phyloP scores from a whole-genome alignment of 768 basidiomycete species.

The Suillus paluster region DNA sequence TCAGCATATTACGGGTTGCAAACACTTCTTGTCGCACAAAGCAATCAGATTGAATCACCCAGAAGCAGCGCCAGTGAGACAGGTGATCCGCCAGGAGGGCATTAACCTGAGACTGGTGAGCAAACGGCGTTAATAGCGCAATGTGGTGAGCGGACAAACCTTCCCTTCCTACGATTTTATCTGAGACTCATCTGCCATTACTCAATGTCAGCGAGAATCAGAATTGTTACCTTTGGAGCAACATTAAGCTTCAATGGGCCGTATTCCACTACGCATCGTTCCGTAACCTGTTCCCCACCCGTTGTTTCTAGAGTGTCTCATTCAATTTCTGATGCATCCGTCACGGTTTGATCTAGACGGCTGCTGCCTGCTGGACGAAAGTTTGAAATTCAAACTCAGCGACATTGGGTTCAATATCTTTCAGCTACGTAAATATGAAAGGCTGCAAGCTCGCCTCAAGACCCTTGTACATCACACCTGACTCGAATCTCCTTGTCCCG shows the following conservation, averaged over 20 bases:
- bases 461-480: neutral
- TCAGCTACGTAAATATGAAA: neutral
- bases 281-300: constrained; percentile 44
- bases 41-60: constrained; percentile 63
- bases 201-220: neutral
- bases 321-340: constrained; percentile 31
- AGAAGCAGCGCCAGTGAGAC: constrained; percentile 73
- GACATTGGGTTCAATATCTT: neutral
- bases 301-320: too few relatives aligned
- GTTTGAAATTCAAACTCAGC: neutral
- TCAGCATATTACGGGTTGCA: neutral
- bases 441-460: neutral
- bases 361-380: neutral
- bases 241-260: constrained; percentile 58
- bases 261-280: constrained; percentile 51
- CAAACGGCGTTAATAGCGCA: constrained; percentile 15
- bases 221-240: constrained; percentile 56
- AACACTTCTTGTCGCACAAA: constrained; percentile 4
- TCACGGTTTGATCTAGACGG: neutral
- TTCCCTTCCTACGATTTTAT: constrained; percentile 55
- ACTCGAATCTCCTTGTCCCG: neutral
- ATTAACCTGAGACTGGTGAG: constrained; percentile 54
- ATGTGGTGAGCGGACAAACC: constrained; percentile 39
- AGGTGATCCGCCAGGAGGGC: constrained; percentile 75
- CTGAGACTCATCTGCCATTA: neutral